These are phyloP conservation scores for Solanum medicagineum DNA, from an alignment of 257 asterid species.

Conservation along the genomic window DNA sequence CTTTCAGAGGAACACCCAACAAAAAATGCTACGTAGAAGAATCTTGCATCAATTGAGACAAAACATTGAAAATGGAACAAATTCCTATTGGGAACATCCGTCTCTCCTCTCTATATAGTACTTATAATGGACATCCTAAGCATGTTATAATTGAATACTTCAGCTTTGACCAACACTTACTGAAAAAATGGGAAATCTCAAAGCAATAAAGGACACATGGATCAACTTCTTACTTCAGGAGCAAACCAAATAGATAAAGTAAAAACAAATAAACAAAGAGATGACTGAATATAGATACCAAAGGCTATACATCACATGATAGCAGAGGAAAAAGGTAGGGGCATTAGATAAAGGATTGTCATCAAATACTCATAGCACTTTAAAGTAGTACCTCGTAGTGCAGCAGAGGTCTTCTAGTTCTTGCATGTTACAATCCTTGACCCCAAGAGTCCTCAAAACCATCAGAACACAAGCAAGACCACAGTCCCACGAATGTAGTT, in stretches of 20 bases:
- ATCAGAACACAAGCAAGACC: slow-evolving; percentile 93
- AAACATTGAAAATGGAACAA: background rate
- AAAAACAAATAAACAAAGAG: background rate
- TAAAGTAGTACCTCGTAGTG: slow-evolving; percentile 56
- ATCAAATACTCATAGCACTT: background rate
- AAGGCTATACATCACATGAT: background rate
- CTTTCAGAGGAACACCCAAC: background rate
- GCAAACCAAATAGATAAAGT: background rate
- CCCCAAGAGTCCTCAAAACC: slow-evolving; percentile 66
- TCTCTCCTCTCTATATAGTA: background rate
- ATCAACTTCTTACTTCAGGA: background rate
- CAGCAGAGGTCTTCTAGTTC: slow-evolving; percentile 55
- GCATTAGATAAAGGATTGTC: background rate
- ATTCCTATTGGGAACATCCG: background rate
- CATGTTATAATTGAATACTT: background rate
- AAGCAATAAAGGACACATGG: background rate
- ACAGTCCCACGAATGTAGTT: slow-evolving; percentile 81
- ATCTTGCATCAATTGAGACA: background rate
- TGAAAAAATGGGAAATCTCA: background rate
- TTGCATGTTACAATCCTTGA: slow-evolving; percentile 29
- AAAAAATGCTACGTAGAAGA: background rate
- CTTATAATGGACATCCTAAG: background rate
- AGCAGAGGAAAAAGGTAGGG: background rate
- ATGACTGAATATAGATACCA: background rate
- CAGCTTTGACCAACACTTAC: background rate